Percentiles rank a stretch among this genome's conserved stretches.
Evolutionary conservation across 2,329 filamentous ascomycete genomes (phyloP).

Genomic region (Hymenoscyphus infarciens): DNA sequence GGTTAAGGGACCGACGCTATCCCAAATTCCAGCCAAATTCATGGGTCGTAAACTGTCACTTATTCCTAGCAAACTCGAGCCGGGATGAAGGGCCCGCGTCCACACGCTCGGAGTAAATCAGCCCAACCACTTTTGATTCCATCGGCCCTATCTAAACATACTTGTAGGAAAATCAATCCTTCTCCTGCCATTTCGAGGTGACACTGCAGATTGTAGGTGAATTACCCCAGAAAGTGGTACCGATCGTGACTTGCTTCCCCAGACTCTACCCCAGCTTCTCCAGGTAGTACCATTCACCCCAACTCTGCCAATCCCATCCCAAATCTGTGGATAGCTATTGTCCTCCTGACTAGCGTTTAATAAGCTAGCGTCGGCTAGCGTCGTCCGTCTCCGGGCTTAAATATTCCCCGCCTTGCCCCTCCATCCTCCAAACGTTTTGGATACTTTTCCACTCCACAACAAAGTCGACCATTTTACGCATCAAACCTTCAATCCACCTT

Average conservation of each 20-base stretch:
- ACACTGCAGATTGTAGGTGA: not conserved
- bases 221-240: not conserved
- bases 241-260: not conserved
- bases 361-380: not conserved
- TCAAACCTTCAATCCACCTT: not conserved
- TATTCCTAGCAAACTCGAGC: not conserved
- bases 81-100: not conserved
- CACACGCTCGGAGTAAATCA: not conserved
- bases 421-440: not conserved
- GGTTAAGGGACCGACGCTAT: not conserved
- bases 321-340: no score
- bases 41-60: not conserved
- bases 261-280: not conserved
- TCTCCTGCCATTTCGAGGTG: not conserved
- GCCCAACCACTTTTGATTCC: not conserved
- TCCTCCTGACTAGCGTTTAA: not conserved
- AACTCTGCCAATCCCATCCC: not conserved
- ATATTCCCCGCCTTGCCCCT: not conserved
- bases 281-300: not conserved
- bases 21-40: not conserved
- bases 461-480: not conserved
- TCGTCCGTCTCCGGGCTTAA: not conserved
- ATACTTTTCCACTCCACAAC: not conserved
- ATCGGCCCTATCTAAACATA: no score
- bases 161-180: no score